Conservation (phyloP, 306 rosid species). For the Hylodesmum podocarpum region DNA sequence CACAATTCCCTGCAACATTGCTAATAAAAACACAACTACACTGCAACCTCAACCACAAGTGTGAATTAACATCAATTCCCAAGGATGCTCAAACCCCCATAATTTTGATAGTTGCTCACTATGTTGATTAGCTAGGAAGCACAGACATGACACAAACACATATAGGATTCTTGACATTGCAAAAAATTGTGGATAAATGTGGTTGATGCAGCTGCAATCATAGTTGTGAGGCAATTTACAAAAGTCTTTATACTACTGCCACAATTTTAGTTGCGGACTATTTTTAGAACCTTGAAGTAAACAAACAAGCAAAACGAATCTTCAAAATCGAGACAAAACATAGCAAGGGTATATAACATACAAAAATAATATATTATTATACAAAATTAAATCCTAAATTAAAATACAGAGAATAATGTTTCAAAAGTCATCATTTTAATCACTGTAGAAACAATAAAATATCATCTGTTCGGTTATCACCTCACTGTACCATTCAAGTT, state of each 20-base stretch:
- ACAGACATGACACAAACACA: neutral
- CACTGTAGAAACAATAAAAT: neutral
- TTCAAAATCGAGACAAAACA: neutral
- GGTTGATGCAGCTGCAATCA: neutral
- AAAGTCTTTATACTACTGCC: neutral
- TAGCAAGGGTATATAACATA: neutral
- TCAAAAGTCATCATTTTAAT: neutral
- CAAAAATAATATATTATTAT: neutral
- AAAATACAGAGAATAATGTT: neutral
- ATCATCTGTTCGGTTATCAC: neutral
- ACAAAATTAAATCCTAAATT: neutral
- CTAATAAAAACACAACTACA: neutral
- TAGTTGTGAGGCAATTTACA: neutral
- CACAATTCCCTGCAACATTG: neutral
- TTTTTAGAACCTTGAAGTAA: neutral
- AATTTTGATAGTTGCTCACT: slow-evolving; percentile 3
- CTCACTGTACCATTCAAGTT: neutral
- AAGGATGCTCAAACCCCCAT: neutral
- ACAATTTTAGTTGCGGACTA: neutral
- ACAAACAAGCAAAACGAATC: neutral
- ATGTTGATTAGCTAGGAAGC: slow-evolving; percentile 11
- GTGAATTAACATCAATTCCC: slow-evolving; percentile 11
- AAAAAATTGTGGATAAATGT: neutral
- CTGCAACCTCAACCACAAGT: neutral
- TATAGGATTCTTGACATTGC: neutral